phyloP scores from a whole-genome alignment of 73 alveolate species.

The Tetrahymena malaccensis region DNA sequence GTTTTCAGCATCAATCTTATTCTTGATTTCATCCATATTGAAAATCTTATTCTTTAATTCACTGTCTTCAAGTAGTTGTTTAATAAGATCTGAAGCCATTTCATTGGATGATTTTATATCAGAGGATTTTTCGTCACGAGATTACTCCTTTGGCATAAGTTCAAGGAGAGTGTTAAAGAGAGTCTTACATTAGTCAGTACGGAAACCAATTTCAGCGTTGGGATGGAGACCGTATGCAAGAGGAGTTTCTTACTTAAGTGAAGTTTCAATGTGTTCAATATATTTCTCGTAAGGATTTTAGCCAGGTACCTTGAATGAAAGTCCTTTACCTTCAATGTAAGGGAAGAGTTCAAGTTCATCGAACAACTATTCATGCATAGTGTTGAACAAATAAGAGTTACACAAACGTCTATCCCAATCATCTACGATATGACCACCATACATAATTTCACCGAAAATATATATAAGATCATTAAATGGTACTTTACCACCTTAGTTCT shows the following conservation, averaged over 20 bases:
- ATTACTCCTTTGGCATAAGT: slow-evolving; percentile 90
- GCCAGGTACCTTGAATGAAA: slow-evolving; percentile 92
- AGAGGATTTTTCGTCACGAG: slow-evolving; percentile 77
- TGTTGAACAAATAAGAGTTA: slow-evolving; percentile 89
- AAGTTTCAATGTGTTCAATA: slow-evolving; percentile 93
- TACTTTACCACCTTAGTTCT: slow-evolving; percentile 88
- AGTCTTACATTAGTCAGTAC: slow-evolving; percentile 85
- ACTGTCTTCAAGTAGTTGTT: slow-evolving; percentile 58
- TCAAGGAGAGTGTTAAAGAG: slow-evolving; percentile 86
- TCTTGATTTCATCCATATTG: slow-evolving; percentile 77
- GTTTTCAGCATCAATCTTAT: slow-evolving; percentile 87
- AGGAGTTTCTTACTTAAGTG: slow-evolving; percentile 94
- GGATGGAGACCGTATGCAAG: slow-evolving; percentile 99
- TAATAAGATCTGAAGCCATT: slow-evolving; percentile 66
- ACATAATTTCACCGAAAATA: slow-evolving; percentile 99
- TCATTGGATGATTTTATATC: slow-evolving; percentile 75
- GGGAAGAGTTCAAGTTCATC: slow-evolving; percentile 99
- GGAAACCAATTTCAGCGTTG: slow-evolving; percentile 99
- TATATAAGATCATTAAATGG: slow-evolving; percentile 97
- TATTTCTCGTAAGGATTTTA: slow-evolving; percentile 84
- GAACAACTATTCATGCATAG: slow-evolving; percentile 94
- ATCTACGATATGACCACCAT: slow-evolving; percentile 99
- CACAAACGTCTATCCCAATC: slow-evolving; percentile 99
- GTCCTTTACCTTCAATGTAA: slow-evolving; percentile 93
- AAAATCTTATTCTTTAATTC: slow-evolving; percentile 65